Conservation (phyloP, 2,329 filamentous ascomycete species). For the Nothophaeocryptopus gaeumannii region DNA sequence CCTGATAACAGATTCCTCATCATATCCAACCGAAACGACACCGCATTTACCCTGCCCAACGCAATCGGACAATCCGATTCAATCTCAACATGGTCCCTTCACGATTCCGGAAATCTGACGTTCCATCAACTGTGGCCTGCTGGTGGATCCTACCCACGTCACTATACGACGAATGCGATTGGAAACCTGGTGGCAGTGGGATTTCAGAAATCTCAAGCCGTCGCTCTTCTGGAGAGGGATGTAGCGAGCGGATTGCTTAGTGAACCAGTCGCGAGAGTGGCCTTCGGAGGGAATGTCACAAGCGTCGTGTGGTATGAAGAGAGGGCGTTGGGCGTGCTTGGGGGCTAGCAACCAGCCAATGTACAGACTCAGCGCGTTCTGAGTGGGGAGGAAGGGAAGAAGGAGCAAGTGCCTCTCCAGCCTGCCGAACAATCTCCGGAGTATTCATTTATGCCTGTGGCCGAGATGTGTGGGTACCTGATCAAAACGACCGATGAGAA, state of each 20-base stretch:
- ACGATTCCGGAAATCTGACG: slow-evolving; percentile 55
- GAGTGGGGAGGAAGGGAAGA: too few species aligned
- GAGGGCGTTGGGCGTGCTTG: slow-evolving; percentile 8
- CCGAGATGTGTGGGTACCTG: too few species aligned
- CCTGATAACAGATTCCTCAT: slow-evolving; percentile 59
- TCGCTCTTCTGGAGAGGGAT: slow-evolving; percentile 62
- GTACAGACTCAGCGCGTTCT: too few species aligned
- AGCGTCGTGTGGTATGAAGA: slow-evolving; percentile 35
- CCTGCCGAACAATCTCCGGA: too few species aligned
- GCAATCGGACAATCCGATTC: slow-evolving; percentile 52
- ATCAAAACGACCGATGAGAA: too few species aligned
- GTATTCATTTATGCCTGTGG: too few species aligned
- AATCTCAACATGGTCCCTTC: slow-evolving; percentile 61
- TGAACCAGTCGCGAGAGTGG: slow-evolving; percentile 38
- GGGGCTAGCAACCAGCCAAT: background rate
- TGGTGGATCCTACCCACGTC: slow-evolving; percentile 64
- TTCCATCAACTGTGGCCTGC: slow-evolving; percentile 60
- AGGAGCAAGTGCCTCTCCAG: too few species aligned
- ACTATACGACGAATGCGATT: slow-evolving; percentile 64
- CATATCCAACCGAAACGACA: slow-evolving; percentile 66
- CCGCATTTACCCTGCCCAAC: slow-evolving; percentile 51
- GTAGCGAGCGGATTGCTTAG: slow-evolving; percentile 58
- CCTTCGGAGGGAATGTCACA: slow-evolving; percentile 35
- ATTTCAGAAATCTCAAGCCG: slow-evolving; percentile 59
- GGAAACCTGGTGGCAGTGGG: slow-evolving; percentile 65